Evolutionary conservation across 2,329 filamentous ascomycete genomes (phyloP).

Genomic region (Shiraia sp.): DNA sequence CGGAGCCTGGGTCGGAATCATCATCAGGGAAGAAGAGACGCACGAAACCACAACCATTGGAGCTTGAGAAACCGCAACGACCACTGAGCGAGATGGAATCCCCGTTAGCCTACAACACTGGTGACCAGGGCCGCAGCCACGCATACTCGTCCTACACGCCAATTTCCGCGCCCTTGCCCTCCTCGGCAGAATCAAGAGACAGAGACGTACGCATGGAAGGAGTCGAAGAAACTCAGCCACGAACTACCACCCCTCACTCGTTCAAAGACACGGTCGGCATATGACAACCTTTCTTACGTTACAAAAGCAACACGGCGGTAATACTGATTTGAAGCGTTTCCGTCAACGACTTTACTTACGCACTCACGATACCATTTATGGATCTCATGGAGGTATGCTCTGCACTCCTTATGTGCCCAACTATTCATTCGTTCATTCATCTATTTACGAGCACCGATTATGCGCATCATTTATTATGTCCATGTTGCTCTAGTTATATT

Average conservation of each 20-base stretch:
- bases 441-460: slow-evolving; percentile 30
- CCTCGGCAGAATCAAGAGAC: slow-evolving; percentile 37
- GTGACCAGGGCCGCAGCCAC: slow-evolving; percentile 31
- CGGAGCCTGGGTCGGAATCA: slow-evolving; percentile 36
- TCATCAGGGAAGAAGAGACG: slow-evolving; percentile 43
- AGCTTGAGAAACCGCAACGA: slow-evolving; percentile 35
- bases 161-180: slow-evolving; percentile 40
- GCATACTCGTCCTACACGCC: slow-evolving; percentile 41
- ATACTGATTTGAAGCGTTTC: slow-evolving; percentile 45
- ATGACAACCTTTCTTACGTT: slow-evolving; percentile 44
- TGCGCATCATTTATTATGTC: slow-evolving; percentile 25
- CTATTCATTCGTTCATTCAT: slow-evolving; percentile 28
- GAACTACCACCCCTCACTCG: slow-evolving; percentile 47
- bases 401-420: slow-evolving; percentile 36
- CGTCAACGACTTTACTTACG: slow-evolving; percentile 41
- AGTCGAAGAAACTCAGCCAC: slow-evolving; percentile 43
- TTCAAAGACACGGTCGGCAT: slow-evolving; percentile 51
- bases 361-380: slow-evolving; percentile 45
- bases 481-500: slow-evolving; percentile 11
- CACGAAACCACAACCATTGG: slow-evolving; percentile 35
- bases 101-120: slow-evolving; percentile 33
- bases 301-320: slow-evolving; percentile 45
- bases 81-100: slow-evolving; percentile 35
- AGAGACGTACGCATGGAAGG: slow-evolving; percentile 44
- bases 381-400: slow-evolving; percentile 42